Base-by-base conservation (phyloP, 148 eudicot species). In the Polygonum maritimum region DNA sequence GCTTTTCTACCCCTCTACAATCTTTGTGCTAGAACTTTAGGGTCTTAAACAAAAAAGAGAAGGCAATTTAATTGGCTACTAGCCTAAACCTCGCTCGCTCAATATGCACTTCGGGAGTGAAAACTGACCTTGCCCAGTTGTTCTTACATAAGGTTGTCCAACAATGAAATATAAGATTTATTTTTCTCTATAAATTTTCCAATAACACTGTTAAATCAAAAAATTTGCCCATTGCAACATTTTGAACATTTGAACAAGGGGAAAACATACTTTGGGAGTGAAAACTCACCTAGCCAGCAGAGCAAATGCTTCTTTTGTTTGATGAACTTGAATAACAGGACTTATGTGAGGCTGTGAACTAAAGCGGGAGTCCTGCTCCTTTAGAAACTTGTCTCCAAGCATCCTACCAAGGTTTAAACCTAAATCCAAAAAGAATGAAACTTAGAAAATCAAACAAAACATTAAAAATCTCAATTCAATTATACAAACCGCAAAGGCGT, bases 301-400 rank as follows among this genome's bases (percentile, higher is more conserved):
- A 2, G 94, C 92, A 81, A 90, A 95, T 57, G 85, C 87, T 47
- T 80, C 78, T 76, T 86, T 95, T 76, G 81, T 79, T 83, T 80
- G 88, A 80, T 84, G 75, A 82, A 95, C 84, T 33, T 73, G 82
- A 69, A 86, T 87, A 47, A 84, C 98, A 83, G 81, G 85, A 82
- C 98, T 95, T 55, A 89, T 84, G 71, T 87, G 88, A 74, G 98
- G 98, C 77, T 88, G 85, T 78, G 97, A 81, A 80, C 97, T 95
- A 81, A 95, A 90, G 51, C 98, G 92, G 81, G 83, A 77, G 76
- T 95, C 98, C 74, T 95, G 97, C 86, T 92, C 92, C 82, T 95
- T 95, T 21, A 95, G 82, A 84, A 85, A 95, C 77, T 95, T 95
- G 87, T 95, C 98, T 79, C 97, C 97, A 70, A 95, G 89, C 94